These are phyloP conservation scores for Microthlaspi erraticum DNA, from an alignment of 345 rosid genomes.

Conservation along the genomic window DNA sequence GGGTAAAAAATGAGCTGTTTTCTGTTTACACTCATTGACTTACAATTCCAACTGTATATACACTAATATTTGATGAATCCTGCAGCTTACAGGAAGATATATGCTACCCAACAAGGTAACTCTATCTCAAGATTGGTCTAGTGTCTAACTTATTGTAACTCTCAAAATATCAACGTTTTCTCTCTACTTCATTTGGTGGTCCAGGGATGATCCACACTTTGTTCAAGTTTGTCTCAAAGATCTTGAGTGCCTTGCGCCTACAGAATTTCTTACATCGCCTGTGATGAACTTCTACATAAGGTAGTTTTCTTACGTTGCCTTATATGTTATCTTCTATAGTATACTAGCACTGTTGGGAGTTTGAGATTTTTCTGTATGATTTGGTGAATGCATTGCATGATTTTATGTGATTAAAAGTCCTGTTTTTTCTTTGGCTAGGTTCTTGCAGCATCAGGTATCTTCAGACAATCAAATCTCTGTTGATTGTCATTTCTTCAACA, in stretches of 20 bases:
- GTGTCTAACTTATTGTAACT: conserved; percentile 12
- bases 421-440: conserved; percentile 52
- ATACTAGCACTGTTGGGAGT: background rate
- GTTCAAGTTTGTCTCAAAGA: conserved; percentile 69
- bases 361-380: conserved; percentile 5
- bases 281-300: conserved; percentile 86
- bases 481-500: conserved; percentile 79
- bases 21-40: conserved; percentile 6
- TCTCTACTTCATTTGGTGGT: conserved; percentile 32
- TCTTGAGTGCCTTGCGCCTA: conserved; percentile 68
- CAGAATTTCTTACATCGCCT: conserved; percentile 67
- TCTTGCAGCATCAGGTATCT: conserved; percentile 63
- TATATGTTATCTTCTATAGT: too few species aligned
- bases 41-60: conserved; percentile 24
- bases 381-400: conserved; percentile 2
- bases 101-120: conserved; percentile 80
- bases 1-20: conserved; percentile 49
- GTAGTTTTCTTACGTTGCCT: conserved; percentile 16
- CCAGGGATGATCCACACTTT: conserved; percentile 74
- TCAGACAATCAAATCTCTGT: conserved; percentile 50
- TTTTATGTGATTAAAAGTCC: too few species aligned
- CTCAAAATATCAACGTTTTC: conserved; percentile 13
- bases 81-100: conserved; percentile 65
- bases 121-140: conserved; percentile 21
- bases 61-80: conserved; percentile 32